Base-by-base conservation (phyloP, 169 alveolate genomes). In the Cryptosporidium bovis region DNA sequence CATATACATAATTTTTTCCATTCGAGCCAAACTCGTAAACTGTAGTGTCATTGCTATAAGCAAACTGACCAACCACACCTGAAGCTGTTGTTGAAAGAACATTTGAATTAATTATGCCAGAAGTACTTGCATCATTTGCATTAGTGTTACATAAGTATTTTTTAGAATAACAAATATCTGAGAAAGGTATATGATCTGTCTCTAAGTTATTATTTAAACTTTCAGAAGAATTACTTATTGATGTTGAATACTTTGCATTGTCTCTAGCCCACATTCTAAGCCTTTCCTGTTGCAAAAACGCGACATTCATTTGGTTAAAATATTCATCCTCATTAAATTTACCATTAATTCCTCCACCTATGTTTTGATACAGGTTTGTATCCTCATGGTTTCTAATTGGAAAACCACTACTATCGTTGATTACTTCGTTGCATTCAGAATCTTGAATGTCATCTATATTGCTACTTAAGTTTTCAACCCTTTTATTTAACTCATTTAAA, bases 241-340 rank as follows among this genome's bases (percentile, higher is more conserved):
- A 60, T 40, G 64, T 33, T 1, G 87, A 16, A 56, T 77, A 36
- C 29, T 77, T 77, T 20, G 87, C 87, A 46, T 77, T 77, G n/a
- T 77, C 87, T 46, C 18, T 60, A 20, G 50, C 87, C 87, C 87
- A 77, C 87, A 77, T 77, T 44, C 71, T 77, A 12, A 77, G 27
- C 8, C 87, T 55, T 36, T 77, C 87, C 36, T 77, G 87, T 48
- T 77, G 87, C 13, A 77, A 60, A 40, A 77, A 56, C n/a, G 87
- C 87, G 2, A 62, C 87, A 36, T 77, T 77, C 34, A 69, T 31
- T 8, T 40, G 48, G 10, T 8, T 40, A 8, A 40, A 40, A 55
- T 71, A 71, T 15, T 56, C 60, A 31, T 71, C 68, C 5, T 77
- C 51, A 44, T 18, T 50, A 4, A 34, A 33, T 46, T 18, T 13